A percentile compares a stretch with the other conserved stretches of the same genome.
Conservation (phyloP, 345 rosid genomes). For the Populus ilicifolia region DNA sequence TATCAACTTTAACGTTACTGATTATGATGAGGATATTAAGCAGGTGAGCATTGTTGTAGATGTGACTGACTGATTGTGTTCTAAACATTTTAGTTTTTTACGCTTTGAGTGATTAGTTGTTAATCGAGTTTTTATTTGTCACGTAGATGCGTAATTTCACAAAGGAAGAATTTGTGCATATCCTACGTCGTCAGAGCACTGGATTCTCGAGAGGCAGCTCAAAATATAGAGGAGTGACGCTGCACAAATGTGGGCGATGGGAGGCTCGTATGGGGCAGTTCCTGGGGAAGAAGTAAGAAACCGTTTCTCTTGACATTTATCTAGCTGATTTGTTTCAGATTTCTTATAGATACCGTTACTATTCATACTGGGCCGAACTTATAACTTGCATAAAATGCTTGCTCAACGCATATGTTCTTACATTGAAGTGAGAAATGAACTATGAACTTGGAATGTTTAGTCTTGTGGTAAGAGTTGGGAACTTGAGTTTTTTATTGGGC, state of each 20-base stretch:
- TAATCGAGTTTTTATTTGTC: not conserved
- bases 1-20: constrained; percentile 59
- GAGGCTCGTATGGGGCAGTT: constrained; percentile 83
- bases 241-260: constrained; percentile 75
- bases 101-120: not conserved
- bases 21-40: constrained; percentile 64
- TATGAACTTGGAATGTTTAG: constrained; percentile 11
- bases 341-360: not conserved
- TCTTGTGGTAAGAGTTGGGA: constrained; percentile 10
- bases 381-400: not conserved
- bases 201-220: constrained; percentile 74
- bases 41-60: constrained; percentile 36
- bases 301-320: not conserved
- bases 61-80: not conserved
- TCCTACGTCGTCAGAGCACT: constrained; percentile 71
- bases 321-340: not conserved
- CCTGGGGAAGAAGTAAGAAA: constrained; percentile 67
- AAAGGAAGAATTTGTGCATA: constrained; percentile 71
- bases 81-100: not conserved
- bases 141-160: constrained; percentile 54
- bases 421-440: not conserved
- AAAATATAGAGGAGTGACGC: constrained; percentile 64
- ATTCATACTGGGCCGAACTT: not conserved
- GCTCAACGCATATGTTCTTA: not conserved
- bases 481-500: constrained; percentile 26